A percentile compares a stretch with the other conserved stretches of the same genome.
Evolutionary conservation across 805 yeast genomes (phyloP).

Genomic region (Suhomyces kilbournensis): DNA sequence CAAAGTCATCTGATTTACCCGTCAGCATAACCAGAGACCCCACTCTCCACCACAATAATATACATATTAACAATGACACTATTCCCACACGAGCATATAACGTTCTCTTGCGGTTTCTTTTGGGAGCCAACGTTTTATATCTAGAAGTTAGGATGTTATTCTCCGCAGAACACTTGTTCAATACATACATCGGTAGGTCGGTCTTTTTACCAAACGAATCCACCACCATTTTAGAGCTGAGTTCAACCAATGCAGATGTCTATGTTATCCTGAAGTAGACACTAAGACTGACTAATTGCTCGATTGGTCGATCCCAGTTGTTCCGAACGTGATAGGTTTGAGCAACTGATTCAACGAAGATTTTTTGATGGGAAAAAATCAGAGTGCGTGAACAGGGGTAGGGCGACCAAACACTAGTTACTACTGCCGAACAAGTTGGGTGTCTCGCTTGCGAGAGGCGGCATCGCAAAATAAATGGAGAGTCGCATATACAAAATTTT

Average conservation of each 20-base stretch:
- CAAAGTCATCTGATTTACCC: constrained; percentile 11
- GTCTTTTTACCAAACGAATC: constrained; percentile 41
- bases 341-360: not conserved
- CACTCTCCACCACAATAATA: constrained; percentile 5
- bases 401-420: not conserved
- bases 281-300: not conserved
- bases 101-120: constrained; percentile 6
- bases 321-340: not conserved
- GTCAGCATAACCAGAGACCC: not conserved
- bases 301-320: not conserved
- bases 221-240: constrained; percentile 13
- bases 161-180: not conserved
- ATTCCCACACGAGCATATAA: not conserved
- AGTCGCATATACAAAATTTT: too few relatives aligned
- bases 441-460: not conserved
- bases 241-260: not conserved
- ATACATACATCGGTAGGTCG: constrained; percentile 46
- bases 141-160: constrained; percentile 5
- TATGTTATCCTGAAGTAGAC: not conserved
- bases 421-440: not conserved
- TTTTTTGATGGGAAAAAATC: not conserved
- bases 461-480: not conserved
- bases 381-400: not conserved
- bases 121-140: constrained; percentile 14
- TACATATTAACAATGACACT: constrained; percentile 8